These are phyloP conservation scores for Grosmannia penicillata DNA, from an alignment of 2,329 filamentous ascomycete genomes.

Conservation along the genomic window DNA sequence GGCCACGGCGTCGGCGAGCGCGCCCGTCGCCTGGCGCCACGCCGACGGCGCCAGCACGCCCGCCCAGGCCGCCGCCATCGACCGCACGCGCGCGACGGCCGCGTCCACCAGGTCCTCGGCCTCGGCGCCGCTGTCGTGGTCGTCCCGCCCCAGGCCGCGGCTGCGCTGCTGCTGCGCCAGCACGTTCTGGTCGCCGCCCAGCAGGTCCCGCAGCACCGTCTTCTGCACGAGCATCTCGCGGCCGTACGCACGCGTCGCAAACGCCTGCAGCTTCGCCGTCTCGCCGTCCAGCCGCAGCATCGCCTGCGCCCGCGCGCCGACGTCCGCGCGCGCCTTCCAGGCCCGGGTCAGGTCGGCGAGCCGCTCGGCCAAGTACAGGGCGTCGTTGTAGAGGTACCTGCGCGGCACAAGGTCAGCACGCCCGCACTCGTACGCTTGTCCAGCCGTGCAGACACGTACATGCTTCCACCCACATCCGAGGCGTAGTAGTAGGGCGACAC, in stretches of 20 bases:
- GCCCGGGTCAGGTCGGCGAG: conserved; percentile 30
- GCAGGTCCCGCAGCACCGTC: conserved; percentile 43
- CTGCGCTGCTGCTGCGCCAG: conserved; percentile 15
- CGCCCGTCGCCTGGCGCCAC: conserved; percentile 48
- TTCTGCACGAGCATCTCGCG: conserved; percentile 47
- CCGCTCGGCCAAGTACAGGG: conserved; percentile 45
- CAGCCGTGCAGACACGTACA: too few relatives aligned
- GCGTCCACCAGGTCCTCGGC: conserved; percentile 36
- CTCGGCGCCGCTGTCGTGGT: conserved; percentile 21
- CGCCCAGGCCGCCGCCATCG: conserved; percentile 41
- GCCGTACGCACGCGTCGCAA: conserved; percentile 46
- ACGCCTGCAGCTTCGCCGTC: conserved; percentile 41
- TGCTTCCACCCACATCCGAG: conserved; percentile 44
- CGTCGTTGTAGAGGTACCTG: conserved; percentile 54
- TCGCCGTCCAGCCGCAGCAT: conserved; percentile 47
- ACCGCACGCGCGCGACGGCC: conserved; percentile 35
- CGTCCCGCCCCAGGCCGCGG: background rate
- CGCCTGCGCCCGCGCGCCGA: conserved; percentile 32
- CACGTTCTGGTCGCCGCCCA: conserved; percentile 44
- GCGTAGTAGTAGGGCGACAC: conserved; percentile 63
- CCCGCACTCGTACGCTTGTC: background rate
- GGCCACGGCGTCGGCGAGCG: conserved; percentile 42
- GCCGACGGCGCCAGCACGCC: conserved; percentile 42
- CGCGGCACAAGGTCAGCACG: background rate
- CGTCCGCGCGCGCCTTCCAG: conserved; percentile 40